phyloP scores from a whole-genome alignment of 2,329 filamentous ascomycete genomes.

The Xylaria sp. region DNA sequence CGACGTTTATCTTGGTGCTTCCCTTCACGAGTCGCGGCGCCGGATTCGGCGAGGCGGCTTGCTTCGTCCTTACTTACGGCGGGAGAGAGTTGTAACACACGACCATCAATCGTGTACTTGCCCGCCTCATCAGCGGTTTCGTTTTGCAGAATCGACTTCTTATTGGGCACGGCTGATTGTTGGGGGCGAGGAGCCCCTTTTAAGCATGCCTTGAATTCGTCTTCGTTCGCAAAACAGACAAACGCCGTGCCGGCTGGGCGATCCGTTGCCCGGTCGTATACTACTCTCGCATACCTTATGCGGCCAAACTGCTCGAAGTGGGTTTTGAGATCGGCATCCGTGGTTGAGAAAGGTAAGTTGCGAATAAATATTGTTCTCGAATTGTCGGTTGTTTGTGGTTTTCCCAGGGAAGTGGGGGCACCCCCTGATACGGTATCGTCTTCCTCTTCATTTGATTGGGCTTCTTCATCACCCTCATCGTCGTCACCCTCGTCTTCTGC shows the following conservation, averaged over 20 bases:
- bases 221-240: conserved; percentile 85
- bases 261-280: conserved; percentile 86
- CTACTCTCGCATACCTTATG: conserved; percentile 90
- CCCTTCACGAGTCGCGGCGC: conserved; percentile 70
- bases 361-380: conserved; percentile 88
- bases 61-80: conserved; percentile 89
- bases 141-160: conserved; percentile 88
- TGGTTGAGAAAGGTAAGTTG: conserved; percentile 90
- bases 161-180: conserved; percentile 61
- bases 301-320: conserved; percentile 91
- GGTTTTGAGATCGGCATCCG: conserved; percentile 82
- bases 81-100: conserved; percentile 83
- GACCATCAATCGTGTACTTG: conserved; percentile 89
- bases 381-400: conserved; percentile 66
- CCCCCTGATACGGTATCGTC: conserved; percentile 53
- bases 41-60: conserved; percentile 76
- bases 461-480: conserved; percentile 51
- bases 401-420: conserved; percentile 34
- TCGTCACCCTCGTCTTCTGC: conserved; percentile 32
- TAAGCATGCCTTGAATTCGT: conserved; percentile 81
- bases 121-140: conserved; percentile 84
- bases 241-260: conserved; percentile 93
- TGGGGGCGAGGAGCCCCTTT: conserved; percentile 74
- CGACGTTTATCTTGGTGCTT: conserved; percentile 88
- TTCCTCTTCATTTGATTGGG: conserved; percentile 51